phyloP scores from a whole-genome alignment of 495 filamentous ascomycete species.

The Pseudevernia furfuracea region DNA sequence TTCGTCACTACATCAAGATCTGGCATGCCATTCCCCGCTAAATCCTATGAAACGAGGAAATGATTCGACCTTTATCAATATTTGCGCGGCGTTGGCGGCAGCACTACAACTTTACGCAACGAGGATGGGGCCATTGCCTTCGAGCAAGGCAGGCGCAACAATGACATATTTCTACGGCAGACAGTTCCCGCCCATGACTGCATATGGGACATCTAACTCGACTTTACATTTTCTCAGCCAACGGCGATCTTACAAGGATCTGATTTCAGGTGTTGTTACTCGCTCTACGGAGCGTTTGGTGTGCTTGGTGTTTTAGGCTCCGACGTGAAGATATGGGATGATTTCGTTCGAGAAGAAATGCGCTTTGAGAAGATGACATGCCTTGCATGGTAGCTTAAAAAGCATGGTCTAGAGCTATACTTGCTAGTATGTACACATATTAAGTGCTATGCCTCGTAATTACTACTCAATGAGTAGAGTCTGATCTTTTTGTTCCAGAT shows the following conservation, averaged over 20 bases:
- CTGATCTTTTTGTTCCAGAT: no score
- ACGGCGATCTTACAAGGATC: conserved; percentile 6
- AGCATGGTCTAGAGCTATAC: neutral
- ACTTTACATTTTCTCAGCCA: conserved; percentile 1
- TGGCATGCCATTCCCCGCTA: neutral
- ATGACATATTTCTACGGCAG: neutral
- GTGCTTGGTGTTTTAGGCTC: conserved; percentile 5
- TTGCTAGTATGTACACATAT: neutral
- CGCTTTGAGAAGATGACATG: conserved; percentile 1
- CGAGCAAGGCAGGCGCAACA: neutral
- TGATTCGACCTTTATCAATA: neutral
- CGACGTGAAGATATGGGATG: neutral
- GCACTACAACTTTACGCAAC: conserved; percentile 2
- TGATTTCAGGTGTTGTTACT: conserved; percentile 3
- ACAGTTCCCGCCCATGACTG: neutral
- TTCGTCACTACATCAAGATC: neutral
- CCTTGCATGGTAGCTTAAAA: neutral
- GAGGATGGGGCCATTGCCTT: neutral
- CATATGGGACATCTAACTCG: neutral
- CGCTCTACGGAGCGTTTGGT: conserved; percentile 4
- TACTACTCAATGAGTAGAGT: no score
- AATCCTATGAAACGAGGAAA: neutral
- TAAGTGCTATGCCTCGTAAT: neutral
- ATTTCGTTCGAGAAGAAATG: neutral
- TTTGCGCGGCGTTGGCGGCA: conserved; percentile 18